Percentiles rank a stretch among this genome's conserved stretches.
phyloP scores from a whole-genome alignment of 176 grass and related monocot species.

The Calamus simplicifolius region DNA sequence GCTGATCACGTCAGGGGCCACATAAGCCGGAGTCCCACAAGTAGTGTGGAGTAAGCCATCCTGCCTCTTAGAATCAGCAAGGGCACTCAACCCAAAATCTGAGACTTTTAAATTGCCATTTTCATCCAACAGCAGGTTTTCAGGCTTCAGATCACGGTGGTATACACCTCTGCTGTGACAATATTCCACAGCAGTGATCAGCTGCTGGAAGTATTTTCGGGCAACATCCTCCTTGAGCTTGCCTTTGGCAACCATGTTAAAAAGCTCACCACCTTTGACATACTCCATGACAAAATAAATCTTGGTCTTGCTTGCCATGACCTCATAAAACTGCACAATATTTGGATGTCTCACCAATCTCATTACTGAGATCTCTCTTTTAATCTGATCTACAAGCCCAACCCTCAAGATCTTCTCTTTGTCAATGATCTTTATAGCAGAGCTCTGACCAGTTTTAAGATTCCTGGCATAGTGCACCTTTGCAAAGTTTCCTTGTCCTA shows the following conservation, averaged over 20 bases:
- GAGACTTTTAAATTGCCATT: constrained; percentile 82
- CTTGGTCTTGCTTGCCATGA: constrained; percentile 87
- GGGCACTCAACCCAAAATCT: constrained; percentile 95
- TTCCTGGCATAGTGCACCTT: constrained; percentile 92
- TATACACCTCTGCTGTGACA: constrained; percentile 90
- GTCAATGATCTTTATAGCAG: constrained; percentile 93
- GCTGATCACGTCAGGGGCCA: constrained; percentile 78
- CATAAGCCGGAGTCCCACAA: constrained; percentile 96
- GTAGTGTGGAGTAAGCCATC: constrained; percentile 82
- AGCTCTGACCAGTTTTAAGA: constrained; percentile 55
- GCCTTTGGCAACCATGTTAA: constrained; percentile 75
- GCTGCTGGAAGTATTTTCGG: constrained; percentile 83
- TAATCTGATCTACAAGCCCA: constrained; percentile 89
- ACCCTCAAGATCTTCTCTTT: constrained; percentile 83
- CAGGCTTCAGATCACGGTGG: constrained; percentile 87
- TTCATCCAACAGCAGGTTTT: constrained; percentile 88
- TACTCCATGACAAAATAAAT: constrained; percentile 96
- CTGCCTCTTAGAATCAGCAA: constrained; percentile 66
- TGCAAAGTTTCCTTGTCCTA: constrained; percentile 91
- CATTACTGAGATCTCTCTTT: constrained; percentile 90
- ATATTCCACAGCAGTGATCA: constrained; percentile 83
- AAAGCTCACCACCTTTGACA: constrained; percentile 89
- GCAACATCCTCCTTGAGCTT: constrained; percentile 59
- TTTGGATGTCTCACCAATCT: constrained; percentile 85
- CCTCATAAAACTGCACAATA: constrained; percentile 75